phyloP scores from a whole-genome alignment of 768 basidiomycete genomes.

The Serendipita sp. region DNA sequence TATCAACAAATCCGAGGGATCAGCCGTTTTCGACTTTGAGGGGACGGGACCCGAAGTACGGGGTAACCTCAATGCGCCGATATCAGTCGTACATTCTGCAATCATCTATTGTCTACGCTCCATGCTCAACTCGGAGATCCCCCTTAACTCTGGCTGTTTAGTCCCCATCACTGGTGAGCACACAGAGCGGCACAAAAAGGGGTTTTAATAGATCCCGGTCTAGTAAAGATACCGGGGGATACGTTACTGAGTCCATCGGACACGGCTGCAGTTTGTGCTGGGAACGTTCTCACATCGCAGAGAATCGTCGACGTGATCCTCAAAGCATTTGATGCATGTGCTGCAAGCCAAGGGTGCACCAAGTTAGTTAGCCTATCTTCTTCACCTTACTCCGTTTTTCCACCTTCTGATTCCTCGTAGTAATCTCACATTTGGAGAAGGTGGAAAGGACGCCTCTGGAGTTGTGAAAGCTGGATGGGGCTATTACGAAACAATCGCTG shows the following conservation, averaged over 20 bases:
- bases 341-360: conserved; percentile 86
- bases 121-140: conserved; percentile 76
- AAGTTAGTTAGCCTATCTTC: conserved; percentile 37
- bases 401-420: conserved; percentile 19
- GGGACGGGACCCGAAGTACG: conserved; percentile 73
- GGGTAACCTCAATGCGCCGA: conserved; percentile 71
- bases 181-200: conserved; percentile 19
- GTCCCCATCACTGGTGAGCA: conserved; percentile 51
- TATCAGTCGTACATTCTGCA: conserved; percentile 73
- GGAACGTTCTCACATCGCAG: conserved; percentile 82
- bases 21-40: conserved; percentile 70
- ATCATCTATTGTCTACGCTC: conserved; percentile 80
- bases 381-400: not conserved
- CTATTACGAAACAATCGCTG: conserved; percentile 90
- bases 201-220: conserved; percentile 13
- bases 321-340: conserved; percentile 80
- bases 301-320: conserved; percentile 90
- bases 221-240: conserved; percentile 60
- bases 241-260: conserved; percentile 66
- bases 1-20: conserved; percentile 57
- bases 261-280: conserved; percentile 83
- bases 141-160: conserved; percentile 85
- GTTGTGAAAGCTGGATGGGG: conserved; percentile 70
- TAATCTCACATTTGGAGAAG: conserved; percentile 78
- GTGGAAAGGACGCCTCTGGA: conserved; percentile 73